Evolutionary conservation across 1,139 yeast species (phyloP), one percentile per base, ranked within the genome.

Genomic region (Sugiyamaella sp.): DNA sequence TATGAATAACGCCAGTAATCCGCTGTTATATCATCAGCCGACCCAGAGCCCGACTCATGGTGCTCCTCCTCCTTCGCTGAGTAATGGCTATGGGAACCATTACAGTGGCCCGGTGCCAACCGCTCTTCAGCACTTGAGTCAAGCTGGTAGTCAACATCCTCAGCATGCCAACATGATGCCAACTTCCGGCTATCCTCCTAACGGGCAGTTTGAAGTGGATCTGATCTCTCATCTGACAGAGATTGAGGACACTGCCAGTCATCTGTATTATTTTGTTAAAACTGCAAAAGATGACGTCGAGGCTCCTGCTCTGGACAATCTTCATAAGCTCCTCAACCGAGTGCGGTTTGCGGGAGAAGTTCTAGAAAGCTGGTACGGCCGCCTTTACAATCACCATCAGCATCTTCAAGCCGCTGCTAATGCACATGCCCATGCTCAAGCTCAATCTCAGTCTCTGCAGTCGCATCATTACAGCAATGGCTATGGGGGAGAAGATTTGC

Each of bases 341-440:
- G 56, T 57, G 5, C 51, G 60, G 10, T 48, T 50, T 29, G 60
- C 64, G 33, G 49, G 55, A 5, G 61, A 57, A 39, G 54, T 61
- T 29, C 54, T 61, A n/a, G 64, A 60, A 38, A 19, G 45, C 24
- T 61, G 64, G 64, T 60, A 60, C 44, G 52, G 53, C 33, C 60
- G 59, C 14, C 40, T 58, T 32, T 55, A 55, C 35, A 57, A 58
- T 9, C 58, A 53, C 8, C 57, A 58, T 33, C 55, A 57, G 27
- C 53, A 48, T 8, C 52, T n/a, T n/a, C n/a, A 37, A 24, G 24
- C 33, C 17, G 53, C 44, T 37, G 49, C 44, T 9, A 54, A 46
- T 21, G 53, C 40, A 4, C 49, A 35, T 40, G 52, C 35, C n/a
- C 52, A 51, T 12, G 50, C 50, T 1, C 53, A 49, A 38, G 48